Conservation (phyloP, 73 alveolate species). For the Stentor coeruleus region DNA sequence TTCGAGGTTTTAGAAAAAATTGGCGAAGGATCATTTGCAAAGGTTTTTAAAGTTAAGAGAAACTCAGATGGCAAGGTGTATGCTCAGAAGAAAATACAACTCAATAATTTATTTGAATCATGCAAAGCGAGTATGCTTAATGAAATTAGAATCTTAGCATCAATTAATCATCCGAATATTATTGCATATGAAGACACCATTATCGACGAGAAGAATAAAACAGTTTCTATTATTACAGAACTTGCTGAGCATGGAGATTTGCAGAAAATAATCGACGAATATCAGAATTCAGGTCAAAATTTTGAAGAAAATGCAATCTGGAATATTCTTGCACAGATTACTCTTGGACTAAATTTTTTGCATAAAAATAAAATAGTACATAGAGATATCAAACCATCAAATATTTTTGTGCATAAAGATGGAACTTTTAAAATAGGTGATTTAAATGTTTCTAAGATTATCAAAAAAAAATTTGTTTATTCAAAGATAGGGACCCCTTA, state of each 20-base stretch:
- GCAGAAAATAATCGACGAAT: no score
- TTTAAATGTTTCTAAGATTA: constrained; percentile 60
- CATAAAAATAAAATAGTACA: constrained; percentile 67
- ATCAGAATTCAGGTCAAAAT: constrained; percentile 40
- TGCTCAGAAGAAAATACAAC: not conserved
- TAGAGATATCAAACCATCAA: constrained; percentile 77
- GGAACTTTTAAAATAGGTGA: constrained; percentile 76
- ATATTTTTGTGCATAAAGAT: constrained; percentile 51
- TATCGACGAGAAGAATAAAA: no score
- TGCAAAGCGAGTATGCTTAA: no score
- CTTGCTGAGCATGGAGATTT: no score
- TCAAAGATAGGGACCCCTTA: constrained; percentile 74
- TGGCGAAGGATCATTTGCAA: constrained; percentile 86
- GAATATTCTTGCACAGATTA: constrained; percentile 31
- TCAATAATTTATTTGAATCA: not conserved
- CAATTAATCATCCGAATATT: not conserved
- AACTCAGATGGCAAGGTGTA: not conserved
- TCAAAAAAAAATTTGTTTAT: constrained; percentile 36
- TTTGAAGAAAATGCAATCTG: constrained; percentile 49
- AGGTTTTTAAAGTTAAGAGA: constrained; percentile 58
- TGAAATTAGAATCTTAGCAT: not conserved
- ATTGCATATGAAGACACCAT: not conserved
- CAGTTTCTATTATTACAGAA: no score
- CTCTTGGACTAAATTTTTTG: constrained; percentile 55
- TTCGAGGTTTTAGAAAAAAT: constrained; percentile 21